Conservation (phyloP, 2,329 filamentous ascomycete species). For the Epichloe coenophiala region DNA sequence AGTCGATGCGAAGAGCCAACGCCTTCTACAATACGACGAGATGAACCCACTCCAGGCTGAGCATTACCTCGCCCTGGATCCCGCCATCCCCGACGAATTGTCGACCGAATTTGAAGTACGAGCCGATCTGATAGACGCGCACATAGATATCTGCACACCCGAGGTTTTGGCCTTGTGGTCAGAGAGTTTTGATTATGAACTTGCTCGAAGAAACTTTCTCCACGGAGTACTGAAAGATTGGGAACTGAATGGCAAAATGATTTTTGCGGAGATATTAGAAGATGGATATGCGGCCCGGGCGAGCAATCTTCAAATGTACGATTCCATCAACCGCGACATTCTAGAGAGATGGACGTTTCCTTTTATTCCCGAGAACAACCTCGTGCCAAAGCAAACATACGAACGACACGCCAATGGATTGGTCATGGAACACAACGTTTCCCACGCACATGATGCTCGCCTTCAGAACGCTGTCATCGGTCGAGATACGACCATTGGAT, state of each 20-base stretch:
- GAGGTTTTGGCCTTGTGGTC: conserved; percentile 92
- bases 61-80: conserved; percentile 59
- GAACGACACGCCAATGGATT: conserved; percentile 54
- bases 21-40: conserved; percentile 91
- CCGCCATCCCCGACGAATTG: conserved; percentile 60
- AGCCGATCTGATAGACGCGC: conserved; percentile 80
- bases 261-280: conserved; percentile 75
- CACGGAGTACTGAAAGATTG: conserved; percentile 92
- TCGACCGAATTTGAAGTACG: conserved; percentile 66
- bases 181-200: conserved; percentile 94
- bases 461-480: conserved; percentile 66
- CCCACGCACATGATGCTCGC: conserved; percentile 56
- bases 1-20: conserved; percentile 63
- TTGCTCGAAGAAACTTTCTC: conserved; percentile 76
- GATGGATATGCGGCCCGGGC: conserved; percentile 79
- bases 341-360: conserved; percentile 79
- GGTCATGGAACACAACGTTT: conserved; percentile 68
- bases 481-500: conserved; percentile 59
- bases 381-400: conserved; percentile 67
- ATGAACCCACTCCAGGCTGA: conserved; percentile 56
- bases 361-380: conserved; percentile 76
- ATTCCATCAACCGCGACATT: conserved; percentile 78
- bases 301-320: conserved; percentile 77
- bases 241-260: conserved; percentile 93
- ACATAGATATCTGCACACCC: conserved; percentile 94